These are phyloP conservation scores for Psilocybe subaeruginosa DNA, from an alignment of 768 basidiomycete genomes.

Conservation along the genomic window DNA sequence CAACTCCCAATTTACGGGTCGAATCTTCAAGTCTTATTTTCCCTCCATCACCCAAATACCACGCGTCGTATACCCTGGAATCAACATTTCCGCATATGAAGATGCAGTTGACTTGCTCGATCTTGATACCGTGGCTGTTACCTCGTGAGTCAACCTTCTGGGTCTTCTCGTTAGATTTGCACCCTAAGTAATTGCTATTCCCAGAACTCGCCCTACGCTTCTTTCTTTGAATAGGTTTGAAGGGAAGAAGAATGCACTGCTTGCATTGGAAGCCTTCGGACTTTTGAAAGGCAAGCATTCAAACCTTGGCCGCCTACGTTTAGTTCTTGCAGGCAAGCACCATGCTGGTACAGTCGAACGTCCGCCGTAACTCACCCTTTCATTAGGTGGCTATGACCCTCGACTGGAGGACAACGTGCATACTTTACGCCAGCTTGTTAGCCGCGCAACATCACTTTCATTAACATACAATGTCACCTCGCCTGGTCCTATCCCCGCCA, in stretches of 20 bases:
- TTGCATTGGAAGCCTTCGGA: slow-evolving; percentile 84
- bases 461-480: slow-evolving; percentile 64
- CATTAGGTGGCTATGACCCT: slow-evolving; percentile 86
- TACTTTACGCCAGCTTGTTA: slow-evolving; percentile 65
- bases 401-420: slow-evolving; percentile 83
- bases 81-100: slow-evolving; percentile 80
- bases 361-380: background rate
- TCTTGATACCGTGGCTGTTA: slow-evolving; percentile 54
- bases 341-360: background rate
- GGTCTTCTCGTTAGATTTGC: background rate
- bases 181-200: background rate
- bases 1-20: slow-evolving; percentile 90
- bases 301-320: slow-evolving; percentile 47
- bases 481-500: slow-evolving; percentile 42
- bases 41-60: slow-evolving; percentile 63
- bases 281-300: slow-evolving; percentile 38
- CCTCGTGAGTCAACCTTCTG: slow-evolving; percentile 53
- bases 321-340: slow-evolving; percentile 75
- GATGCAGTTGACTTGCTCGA: slow-evolving; percentile 41
- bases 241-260: slow-evolving; percentile 86
- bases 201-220: slow-evolving; percentile 71
- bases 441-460: slow-evolving; percentile 51
- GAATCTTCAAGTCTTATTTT: slow-evolving; percentile 79
- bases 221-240: slow-evolving; percentile 95
- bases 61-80: slow-evolving; percentile 92